phyloP scores from a whole-genome alignment of 257 asterid genomes.

The Capsicum rhomboideum region DNA sequence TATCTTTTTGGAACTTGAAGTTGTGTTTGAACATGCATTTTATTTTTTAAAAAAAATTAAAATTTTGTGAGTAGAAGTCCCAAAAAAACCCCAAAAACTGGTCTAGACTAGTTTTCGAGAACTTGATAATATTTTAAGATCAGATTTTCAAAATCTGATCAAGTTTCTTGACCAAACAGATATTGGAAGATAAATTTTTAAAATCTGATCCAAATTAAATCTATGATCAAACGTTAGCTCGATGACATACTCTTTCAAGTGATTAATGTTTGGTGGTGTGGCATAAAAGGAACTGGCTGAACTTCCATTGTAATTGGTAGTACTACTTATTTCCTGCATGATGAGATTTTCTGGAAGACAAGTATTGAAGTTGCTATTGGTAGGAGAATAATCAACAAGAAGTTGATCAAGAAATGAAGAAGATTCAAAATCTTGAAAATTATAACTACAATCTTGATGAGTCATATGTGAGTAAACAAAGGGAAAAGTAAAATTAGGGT shows the following conservation, averaged over 20 bases:
- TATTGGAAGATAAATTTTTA: too few relatives aligned
- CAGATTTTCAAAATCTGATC: too few relatives aligned
- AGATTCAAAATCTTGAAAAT: conserved; percentile 9
- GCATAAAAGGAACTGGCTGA: conserved; percentile 2
- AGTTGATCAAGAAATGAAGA: background rate
- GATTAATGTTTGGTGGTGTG: background rate
- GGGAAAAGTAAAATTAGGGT: background rate
- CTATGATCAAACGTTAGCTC: background rate
- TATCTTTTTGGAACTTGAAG: too few relatives aligned
- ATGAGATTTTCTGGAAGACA: background rate
- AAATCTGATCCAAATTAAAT: too few relatives aligned
- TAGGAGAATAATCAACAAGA: background rate
- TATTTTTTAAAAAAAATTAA: too few relatives aligned
- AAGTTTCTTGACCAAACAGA: too few relatives aligned
- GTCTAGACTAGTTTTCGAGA: too few relatives aligned
- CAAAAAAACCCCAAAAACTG: too few relatives aligned
- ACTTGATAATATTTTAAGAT: too few relatives aligned
- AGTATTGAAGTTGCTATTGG: background rate
- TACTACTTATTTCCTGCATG: conserved; percentile 3
- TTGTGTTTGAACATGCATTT: too few relatives aligned
- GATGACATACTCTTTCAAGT: conserved; percentile 9
- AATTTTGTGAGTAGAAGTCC: too few relatives aligned
- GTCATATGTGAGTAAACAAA: background rate
- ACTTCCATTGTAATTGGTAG: background rate
- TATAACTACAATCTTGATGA: background rate